These are phyloP conservation scores for Saprolegnia parasitica DNA, from an alignment of 352 stramenopile species.

Conservation along the genomic window DNA sequence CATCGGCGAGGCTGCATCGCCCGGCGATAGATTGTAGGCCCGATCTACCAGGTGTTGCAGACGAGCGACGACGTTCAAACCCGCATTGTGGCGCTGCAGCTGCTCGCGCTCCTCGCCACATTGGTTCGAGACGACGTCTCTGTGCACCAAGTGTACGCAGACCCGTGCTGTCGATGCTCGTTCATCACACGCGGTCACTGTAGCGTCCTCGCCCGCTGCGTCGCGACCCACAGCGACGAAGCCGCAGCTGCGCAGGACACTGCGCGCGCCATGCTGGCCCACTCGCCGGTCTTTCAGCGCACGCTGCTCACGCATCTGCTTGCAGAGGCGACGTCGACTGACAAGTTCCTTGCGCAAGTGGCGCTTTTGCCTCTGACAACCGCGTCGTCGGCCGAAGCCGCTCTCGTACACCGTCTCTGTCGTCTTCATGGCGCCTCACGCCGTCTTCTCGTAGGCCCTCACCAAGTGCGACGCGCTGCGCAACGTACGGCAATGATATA, in stretches of 20 bases:
- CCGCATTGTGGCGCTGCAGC: constrained; percentile 15
- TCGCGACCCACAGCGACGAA: neutral
- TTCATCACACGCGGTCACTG: neutral
- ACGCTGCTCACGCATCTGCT: neutral
- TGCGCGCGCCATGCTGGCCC: neutral
- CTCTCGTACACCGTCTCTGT: neutral
- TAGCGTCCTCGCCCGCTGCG: neutral
- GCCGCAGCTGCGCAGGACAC: constrained; percentile 2
- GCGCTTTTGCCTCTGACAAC: constrained; percentile 5
- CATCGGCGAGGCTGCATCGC: neutral
- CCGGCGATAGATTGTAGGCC: constrained; percentile 11
- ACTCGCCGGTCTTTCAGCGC: constrained; percentile 14
- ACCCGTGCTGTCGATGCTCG: neutral
- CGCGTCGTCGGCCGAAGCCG: neutral
- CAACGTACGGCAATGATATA: constrained; percentile 9
- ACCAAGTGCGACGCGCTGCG: constrained; percentile 16
- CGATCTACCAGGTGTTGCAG: constrained; percentile 13
- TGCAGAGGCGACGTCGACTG: neutral
- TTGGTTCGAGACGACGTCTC: constrained; percentile 11
- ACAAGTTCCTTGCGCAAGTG: neutral
- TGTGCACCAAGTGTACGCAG: constrained; percentile 9
- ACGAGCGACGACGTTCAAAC: constrained; percentile 11
- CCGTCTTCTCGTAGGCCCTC: too few species aligned
- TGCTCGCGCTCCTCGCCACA: constrained; percentile 15
- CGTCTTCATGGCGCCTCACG: neutral